Conservation (phyloP, 169 alveolate genomes). For the Eimeria maxima region DNA sequence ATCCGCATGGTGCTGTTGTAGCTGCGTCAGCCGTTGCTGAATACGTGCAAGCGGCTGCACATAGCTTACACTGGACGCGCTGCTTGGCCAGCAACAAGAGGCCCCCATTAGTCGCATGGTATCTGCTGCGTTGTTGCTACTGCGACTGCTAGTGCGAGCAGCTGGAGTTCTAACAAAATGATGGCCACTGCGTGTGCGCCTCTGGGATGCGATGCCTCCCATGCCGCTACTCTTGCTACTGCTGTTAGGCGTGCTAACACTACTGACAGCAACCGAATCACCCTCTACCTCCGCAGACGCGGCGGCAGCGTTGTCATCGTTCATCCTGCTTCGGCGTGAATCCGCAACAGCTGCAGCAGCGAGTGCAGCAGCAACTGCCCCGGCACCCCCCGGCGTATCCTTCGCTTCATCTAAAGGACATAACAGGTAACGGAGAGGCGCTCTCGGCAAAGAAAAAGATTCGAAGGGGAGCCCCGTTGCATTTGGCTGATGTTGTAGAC, state of each 20-base stretch:
- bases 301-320: conserved; percentile 17
- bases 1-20: conserved; percentile 58
- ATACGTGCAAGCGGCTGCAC: conserved; percentile 73
- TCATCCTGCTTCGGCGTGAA: conserved; percentile 21
- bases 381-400: conserved; percentile 67
- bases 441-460: conserved; percentile 33
- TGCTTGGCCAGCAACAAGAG: conserved; percentile 75
- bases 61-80: conserved; percentile 16
- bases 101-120: conserved; percentile 52
- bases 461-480: conserved; percentile 61
- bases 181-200: conserved; percentile 77
- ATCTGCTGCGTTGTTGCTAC: conserved; percentile 56
- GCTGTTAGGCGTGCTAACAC: not conserved
- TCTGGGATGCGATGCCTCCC: not conserved
- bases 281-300: conserved; percentile 45
- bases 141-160: conserved; percentile 55
- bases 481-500: conserved; percentile 68
- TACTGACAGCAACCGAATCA: conserved; percentile 4
- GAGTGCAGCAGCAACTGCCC: conserved; percentile 68
- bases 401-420: conserved; percentile 54
- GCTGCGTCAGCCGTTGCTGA: conserved; percentile 70
- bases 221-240: conserved; percentile 8
- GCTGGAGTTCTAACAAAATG: conserved; percentile 38
- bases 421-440: conserved; percentile 67
- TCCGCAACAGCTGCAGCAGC: conserved; percentile 74